Evolutionary conservation across 2,329 filamentous ascomycete genomes (phyloP), one percentile per base, ranked within the genome.

Genomic region (Plectosphaerella cucumerina): DNA sequence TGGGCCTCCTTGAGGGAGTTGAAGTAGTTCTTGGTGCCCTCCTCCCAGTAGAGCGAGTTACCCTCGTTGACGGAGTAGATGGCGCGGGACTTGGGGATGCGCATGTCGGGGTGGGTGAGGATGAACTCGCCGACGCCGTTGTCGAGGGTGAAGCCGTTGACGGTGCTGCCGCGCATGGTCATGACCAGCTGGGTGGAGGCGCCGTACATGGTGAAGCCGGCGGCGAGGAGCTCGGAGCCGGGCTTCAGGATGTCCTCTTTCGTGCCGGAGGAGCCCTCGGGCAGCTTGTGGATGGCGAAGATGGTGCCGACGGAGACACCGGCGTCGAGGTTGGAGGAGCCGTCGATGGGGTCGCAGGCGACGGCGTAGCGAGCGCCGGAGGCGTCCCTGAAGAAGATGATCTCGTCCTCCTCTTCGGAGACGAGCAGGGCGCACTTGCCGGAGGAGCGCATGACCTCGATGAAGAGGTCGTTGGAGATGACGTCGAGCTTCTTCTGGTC

Each of bases 201-300:
- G 65, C 94, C 94, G 74, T 99, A 99, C 94, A 99, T 99, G 72
- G 94, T 99, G 81, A 99, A 99, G n/a, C 94, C 94, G 20, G 90
- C 86, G 34, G 94, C 93, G 18, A 97, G 82, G 59, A 97, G 83
- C 72, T 97, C 92, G 2, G 89, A 93, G 51, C 94, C 94, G 1
- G 94, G 89, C 70, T 85, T 86, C 53, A 97, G 81, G 54, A 99
- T 82, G 68, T 97, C 92, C 64, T 95, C 90, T 61, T 88, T 86
- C 53, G 81, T 86, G 58, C 88, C 89, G 53, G 74, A 78, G 14
- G 87, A 85, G 57, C 81, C 85, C 14, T 95, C 90, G 53, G 86
- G 82, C 20, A 97, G 84, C 76, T 92, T 91, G 81, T 94, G 94
- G 62, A 99, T 84, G 58, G 84, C 92, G 67, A 97, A 97, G 71